Base-by-base conservation (phyloP, 371 early-diverging fungal species). In the Mortierella sp. region DNA sequence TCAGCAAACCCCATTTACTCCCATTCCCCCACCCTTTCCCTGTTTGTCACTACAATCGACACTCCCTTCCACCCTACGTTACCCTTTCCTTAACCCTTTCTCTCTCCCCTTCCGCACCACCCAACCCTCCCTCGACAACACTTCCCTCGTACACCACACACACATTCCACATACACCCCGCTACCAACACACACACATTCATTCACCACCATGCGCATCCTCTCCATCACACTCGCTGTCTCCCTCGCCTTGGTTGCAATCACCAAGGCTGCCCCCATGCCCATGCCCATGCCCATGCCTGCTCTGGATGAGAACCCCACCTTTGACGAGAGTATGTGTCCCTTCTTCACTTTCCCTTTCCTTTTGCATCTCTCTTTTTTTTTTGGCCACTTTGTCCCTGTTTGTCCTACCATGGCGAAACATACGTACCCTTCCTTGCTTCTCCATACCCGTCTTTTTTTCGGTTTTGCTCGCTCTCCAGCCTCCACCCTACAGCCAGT, bases 201-300 rank as follows among this genome's bases (percentile, higher is more conserved):
- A 14, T 16, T 56, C 70, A 51, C 55, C 12, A 44, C 46, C 10
- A 82, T 82, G 82, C 82, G 78, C 56, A 35, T 82, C 71, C 54
- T 79, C 70, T 70, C 74, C 41, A 79, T 75, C 54, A 75, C 75
- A 32, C 70, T 83, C 27, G 79, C 79, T 29, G 49, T 79, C 71
- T 79, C 79, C 48, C 21, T 83, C 54, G 79, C 83, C 24, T 29
- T 83, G 2, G 74, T 79, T 12, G 76, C 79, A 43, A n/a, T 83
- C 51, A 70, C 79, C 54, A 55, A 55, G 12, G 83, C 79, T 35
- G 79, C 79, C 16, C 83, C 83, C n/a, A 10, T 73, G 27, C 75
- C 74, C 4, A 27, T 46, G 27, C 75, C 74, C 4, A 27, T 46
- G 11, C 72, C 75, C 71, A 74, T n/a, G 70, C 49, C 29, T 14